Percentiles rank a stretch among this genome's conserved stretches.
phyloP scores from a whole-genome alignment of 208 protist genomes.

The Blastocrithidia nonstop region DNA sequence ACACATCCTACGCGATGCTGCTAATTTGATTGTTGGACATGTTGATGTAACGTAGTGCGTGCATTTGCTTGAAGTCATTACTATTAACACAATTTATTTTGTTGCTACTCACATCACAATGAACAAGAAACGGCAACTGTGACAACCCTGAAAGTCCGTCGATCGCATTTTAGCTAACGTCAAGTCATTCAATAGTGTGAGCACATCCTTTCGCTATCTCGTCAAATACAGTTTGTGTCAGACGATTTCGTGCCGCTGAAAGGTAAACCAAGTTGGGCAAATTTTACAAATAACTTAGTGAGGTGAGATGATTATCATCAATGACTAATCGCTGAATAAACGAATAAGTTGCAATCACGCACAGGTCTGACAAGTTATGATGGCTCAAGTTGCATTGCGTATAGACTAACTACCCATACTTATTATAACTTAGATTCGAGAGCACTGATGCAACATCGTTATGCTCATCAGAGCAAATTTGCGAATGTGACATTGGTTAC shows the following conservation, averaged over 20 bases:
- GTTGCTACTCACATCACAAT: neutral
- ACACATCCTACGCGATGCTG: no score
- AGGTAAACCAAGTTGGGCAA: constrained; percentile 54
- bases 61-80: constrained; percentile 24
- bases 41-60: constrained; percentile 27
- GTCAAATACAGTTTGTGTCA: constrained; percentile 13
- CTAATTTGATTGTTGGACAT: constrained; percentile 49
- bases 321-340: constrained; percentile 56
- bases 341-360: constrained; percentile 17
- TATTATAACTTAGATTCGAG: constrained; percentile 37
- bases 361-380: constrained; percentile 14
- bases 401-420: constrained; percentile 34
- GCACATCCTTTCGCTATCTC: constrained; percentile 9
- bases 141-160: constrained; percentile 5
- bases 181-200: constrained; percentile 22
- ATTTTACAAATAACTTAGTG: constrained; percentile 23
- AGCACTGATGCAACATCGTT: constrained; percentile 12
- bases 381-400: constrained; percentile 17
- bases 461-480: neutral
- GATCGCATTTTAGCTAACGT: constrained; percentile 22
- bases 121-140: neutral
- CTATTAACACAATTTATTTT: constrained; percentile 17
- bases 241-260: constrained; percentile 18
- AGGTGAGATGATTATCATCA: constrained; percentile 35
- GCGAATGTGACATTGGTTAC: neutral